Evolutionary conservation across 169 alveolate genomes (phyloP), one percentile per base, ranked within the genome.

Genomic region (Plasmodium knowlesi): DNA sequence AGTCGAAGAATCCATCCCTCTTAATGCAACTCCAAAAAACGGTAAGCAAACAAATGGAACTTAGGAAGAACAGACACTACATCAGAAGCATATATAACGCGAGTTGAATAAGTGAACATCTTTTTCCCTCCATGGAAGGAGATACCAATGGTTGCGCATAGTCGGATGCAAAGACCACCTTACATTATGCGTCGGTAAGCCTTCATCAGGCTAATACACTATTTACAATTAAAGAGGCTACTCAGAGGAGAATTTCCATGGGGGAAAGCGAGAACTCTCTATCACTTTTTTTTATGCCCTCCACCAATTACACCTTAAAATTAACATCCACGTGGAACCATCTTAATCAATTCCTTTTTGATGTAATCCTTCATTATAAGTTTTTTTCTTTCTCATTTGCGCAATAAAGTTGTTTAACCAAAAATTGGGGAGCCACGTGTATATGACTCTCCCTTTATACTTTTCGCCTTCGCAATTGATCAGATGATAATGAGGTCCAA

Each of bases 1-100:
- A 98, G 82, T 96, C 98, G 53, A 98, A 98, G 92, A 97, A 97
- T 86, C 99, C 99, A 4, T 95, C 98, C 4, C 97, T 98, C 28
- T 92, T 98, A 81, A 94, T 97, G 50, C 97, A 97, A 92, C 95
- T 98, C 41, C 97, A 98, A 93, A 97, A 96, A 84, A 84, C 97
- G 30, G 97, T 97, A 43, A 93, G 71, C 32, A 94, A 72, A 95
- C 97, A 96, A 93, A 83, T 92, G 92, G 94, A 89, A 37, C 19
- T 89, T 37, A 9, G 70, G 25, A 89, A 67, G 37, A 81, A 78
- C 50, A 92, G 72, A 43, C 80, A 89, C 28, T 37, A 54, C 72
- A 37, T 50, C 32, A 74, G 54, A 74, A 74, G n/a, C n/a, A 37
- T 79, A 28, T 79, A 43, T 16, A 79, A 79, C 71, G 12, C 25